Evolutionary conservation across 2,329 filamentous ascomycete species (phyloP), one percentile per base, ranked within the genome.

Genomic region (Fusarium stilboides): DNA sequence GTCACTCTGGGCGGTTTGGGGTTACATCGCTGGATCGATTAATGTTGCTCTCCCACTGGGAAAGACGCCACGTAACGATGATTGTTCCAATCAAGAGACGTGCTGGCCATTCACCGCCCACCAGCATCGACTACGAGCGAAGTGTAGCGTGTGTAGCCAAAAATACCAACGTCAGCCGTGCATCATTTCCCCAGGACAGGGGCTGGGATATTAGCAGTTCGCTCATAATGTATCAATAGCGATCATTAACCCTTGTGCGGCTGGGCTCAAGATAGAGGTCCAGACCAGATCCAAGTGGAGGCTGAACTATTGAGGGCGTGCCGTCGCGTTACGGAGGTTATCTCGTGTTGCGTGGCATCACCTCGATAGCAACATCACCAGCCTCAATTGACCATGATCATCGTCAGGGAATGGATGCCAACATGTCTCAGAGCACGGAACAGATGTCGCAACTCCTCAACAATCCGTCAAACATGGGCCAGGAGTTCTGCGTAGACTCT

Each of bases 121-220:
- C 52, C 51, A 69, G 17, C 36, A 49, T 52, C 12, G 51, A 69
- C 51, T 26, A 36, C 33, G 33, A 44, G 33, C 33, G 33, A 60
- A 36, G 45, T 17, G 26, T 43, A 47, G 46, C 42, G 42, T 33
- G 12, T 57, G 42, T 42, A 44, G 49, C 57, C 65, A 64, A 68
- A 66, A 70, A 68, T 54, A 65, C 45, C 59, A 66, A 40, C 70
- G 46, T 69, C 69, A 69, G 62, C 60, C 66, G 65, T 57, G 46
- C 63, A 72, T 70, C 70, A 70, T 62, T 50, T 59, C 55, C 51
- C 53, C 46, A 33, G 40, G 28, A 33, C 70, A 73, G 68, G 70
- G 70, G 67, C 37, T 51, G 37, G 57, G 59, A 65, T 44, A 71
- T 70, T 70, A 51, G 37, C 50, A 57, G 55, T 37, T 51, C 37